Percentiles rank a stretch among this genome's conserved stretches.
Conservation (phyloP, 352 stramenopile genomes). For the Globisporangium yorkense region DNA sequence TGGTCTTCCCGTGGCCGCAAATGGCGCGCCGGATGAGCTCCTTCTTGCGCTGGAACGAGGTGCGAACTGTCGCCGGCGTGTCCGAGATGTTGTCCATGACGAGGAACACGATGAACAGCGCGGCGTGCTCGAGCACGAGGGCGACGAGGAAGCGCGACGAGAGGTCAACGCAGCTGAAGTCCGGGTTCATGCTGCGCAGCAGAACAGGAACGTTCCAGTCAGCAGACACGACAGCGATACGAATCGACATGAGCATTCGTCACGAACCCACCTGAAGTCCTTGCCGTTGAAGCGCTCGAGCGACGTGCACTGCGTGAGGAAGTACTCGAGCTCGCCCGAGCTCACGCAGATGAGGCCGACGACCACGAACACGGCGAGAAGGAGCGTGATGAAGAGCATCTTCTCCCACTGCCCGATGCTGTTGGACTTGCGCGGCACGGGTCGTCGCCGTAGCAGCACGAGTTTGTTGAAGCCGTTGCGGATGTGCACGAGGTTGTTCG, state of each 20-base stretch:
- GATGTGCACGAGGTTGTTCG: slow-evolving; percentile 82
- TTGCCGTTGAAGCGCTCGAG: slow-evolving; percentile 73
- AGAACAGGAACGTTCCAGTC: not conserved
- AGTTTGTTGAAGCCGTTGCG: slow-evolving; percentile 84
- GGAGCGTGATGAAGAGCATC: slow-evolving; percentile 78
- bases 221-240: not conserved
- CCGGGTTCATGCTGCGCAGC: slow-evolving; percentile 60
- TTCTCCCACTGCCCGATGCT: slow-evolving; percentile 87
- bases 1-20: slow-evolving; percentile 53
- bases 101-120: slow-evolving; percentile 69
- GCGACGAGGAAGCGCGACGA: slow-evolving; percentile 76
- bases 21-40: slow-evolving; percentile 82
- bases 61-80: slow-evolving; percentile 64
- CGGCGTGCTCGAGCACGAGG: slow-evolving; percentile 67
- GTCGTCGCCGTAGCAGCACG: slow-evolving; percentile 55
- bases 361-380: slow-evolving; percentile 78
- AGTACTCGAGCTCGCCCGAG: slow-evolving; percentile 80
- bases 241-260: not conserved
- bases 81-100: slow-evolving; percentile 81
- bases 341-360: slow-evolving; percentile 83
- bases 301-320: slow-evolving; percentile 62
- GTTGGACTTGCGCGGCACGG: slow-evolving; percentile 76
- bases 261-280: slow-evolving; percentile 62
- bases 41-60: slow-evolving; percentile 81
- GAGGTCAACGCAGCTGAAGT: slow-evolving; percentile 74